These are phyloP conservation scores for Fennellomyces sp. DNA, from an alignment of 371 early-diverging fungal species.

Conservation along the genomic window DNA sequence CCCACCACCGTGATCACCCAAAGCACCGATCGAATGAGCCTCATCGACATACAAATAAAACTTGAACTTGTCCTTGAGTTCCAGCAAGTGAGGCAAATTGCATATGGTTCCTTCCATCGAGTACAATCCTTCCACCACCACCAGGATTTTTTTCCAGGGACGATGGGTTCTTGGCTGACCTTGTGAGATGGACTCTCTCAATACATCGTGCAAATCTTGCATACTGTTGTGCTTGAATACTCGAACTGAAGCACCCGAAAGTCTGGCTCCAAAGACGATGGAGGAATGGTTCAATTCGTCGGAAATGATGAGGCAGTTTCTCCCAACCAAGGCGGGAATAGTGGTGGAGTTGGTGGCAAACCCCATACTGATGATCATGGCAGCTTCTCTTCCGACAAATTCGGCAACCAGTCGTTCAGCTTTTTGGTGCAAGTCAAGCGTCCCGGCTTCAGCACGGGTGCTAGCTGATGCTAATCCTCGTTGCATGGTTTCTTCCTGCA, in stretches of 20 bases:
- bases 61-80: slow-evolving; percentile 96
- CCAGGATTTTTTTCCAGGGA: slow-evolving; percentile 99
- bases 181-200: slow-evolving; percentile 94
- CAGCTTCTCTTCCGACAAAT: slow-evolving; percentile 67
- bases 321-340: slow-evolving; percentile 93
- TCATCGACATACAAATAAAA: slow-evolving; percentile 98
- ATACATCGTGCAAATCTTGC: slow-evolving; percentile 82
- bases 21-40: slow-evolving; percentile 98
- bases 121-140: slow-evolving; percentile 99
- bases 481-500: slow-evolving; percentile 68
- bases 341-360: slow-evolving; percentile 99
- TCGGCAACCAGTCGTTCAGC: slow-evolving; percentile 93
- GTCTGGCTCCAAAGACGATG: slow-evolving; percentile 94
- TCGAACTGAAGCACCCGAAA: slow-evolving; percentile 93
- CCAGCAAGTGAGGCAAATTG: slow-evolving; percentile 89
- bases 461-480: slow-evolving; percentile 73
- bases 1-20: slow-evolving; percentile 92
- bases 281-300: slow-evolving; percentile 99
- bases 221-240: slow-evolving; percentile 97
- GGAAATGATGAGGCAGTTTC: slow-evolving; percentile 93
- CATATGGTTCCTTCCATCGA: slow-evolving; percentile 99
- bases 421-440: slow-evolving; percentile 74
- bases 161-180: slow-evolving; percentile 99
- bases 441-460: slow-evolving; percentile 75
- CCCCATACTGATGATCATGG: slow-evolving; percentile 45